A percentile compares a stretch with the other conserved stretches of the same genome.
These are phyloP conservation scores for Yamadazyma sp. DNA, from an alignment of 805 yeast species.

Conservation along the genomic window DNA sequence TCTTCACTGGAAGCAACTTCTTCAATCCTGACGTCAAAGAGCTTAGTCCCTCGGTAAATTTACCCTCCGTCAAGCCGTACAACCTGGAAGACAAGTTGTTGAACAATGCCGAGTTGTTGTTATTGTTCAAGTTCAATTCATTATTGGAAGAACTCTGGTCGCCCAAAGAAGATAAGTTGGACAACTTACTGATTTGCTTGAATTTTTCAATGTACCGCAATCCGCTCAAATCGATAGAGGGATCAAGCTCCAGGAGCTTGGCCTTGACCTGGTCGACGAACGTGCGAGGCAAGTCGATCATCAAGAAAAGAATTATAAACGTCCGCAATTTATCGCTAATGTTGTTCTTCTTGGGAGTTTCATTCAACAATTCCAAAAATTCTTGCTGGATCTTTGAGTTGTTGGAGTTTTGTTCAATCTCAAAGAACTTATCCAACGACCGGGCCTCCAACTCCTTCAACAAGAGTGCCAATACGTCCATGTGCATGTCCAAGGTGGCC, in stretches of 20 bases:
- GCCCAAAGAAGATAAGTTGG: slow-evolving; percentile 23
- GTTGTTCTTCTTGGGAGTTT: slow-evolving; percentile 55
- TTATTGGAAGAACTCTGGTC: slow-evolving; percentile 15
- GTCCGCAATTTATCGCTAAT: slow-evolving; percentile 82
- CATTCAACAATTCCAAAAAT: slow-evolving; percentile 59
- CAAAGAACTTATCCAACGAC: slow-evolving; percentile 86
- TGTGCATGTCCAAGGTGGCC: slow-evolving; percentile 89
- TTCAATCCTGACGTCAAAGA: slow-evolving; percentile 85
- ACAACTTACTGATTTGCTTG: slow-evolving; percentile 52
- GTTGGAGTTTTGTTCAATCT: slow-evolving; percentile 81
- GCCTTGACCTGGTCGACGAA: slow-evolving; percentile 57
- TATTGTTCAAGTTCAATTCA: slow-evolving; percentile 15
- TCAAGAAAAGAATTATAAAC: slow-evolving; percentile 72
- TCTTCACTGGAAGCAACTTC: slow-evolving; percentile 82
- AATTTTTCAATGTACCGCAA: slow-evolving; percentile 74
- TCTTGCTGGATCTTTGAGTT: slow-evolving; percentile 58
- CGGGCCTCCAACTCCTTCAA: slow-evolving; percentile 83
- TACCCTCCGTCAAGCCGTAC: slow-evolving; percentile 81
- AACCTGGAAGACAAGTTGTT: slow-evolving; percentile 73
- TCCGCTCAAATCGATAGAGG: slow-evolving; percentile 55
- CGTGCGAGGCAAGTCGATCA: slow-evolving; percentile 44
- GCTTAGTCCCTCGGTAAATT: slow-evolving; percentile 84
- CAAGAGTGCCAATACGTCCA: slow-evolving; percentile 87
- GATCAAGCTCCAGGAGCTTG: slow-evolving; percentile 53
- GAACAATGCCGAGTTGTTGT: slow-evolving; percentile 56